Evolutionary conservation across 345 rosid species (phyloP).

Genomic region (Hevea brasiliensis): DNA sequence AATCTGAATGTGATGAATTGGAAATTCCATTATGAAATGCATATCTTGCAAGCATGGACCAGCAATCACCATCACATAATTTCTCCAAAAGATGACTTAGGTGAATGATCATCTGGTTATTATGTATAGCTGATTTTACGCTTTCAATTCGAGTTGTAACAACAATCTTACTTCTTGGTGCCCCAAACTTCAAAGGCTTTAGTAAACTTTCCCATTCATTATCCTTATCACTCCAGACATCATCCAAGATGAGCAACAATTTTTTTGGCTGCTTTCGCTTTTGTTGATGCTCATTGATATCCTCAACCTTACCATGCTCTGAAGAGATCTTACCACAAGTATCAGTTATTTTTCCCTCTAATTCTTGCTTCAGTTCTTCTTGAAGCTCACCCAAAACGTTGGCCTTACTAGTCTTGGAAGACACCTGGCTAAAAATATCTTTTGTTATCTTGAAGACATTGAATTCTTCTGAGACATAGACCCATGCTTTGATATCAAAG

Average conservation of each 20-base stretch:
- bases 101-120: no score
- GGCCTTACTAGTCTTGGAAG: neutral
- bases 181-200: neutral
- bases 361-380: neutral
- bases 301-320: no score
- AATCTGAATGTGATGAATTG: neutral
- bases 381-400: neutral
- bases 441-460: neutral
- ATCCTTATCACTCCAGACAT: neutral
- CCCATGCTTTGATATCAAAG: conserved; percentile 1
- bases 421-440: neutral
- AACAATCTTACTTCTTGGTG: neutral
- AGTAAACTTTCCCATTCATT: neutral
- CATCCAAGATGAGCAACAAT: neutral
- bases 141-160: neutral
- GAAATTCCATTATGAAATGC: neutral
- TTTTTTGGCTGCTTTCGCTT: neutral
- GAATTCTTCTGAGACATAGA: neutral
- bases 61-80: neutral
- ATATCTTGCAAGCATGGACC: neutral
- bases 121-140: neutral
- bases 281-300: no score
- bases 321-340: no score
- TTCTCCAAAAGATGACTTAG: neutral
- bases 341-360: neutral